Conservation (phyloP, 768 basidiomycete genomes). For the Pisolithus microcarpus region DNA sequence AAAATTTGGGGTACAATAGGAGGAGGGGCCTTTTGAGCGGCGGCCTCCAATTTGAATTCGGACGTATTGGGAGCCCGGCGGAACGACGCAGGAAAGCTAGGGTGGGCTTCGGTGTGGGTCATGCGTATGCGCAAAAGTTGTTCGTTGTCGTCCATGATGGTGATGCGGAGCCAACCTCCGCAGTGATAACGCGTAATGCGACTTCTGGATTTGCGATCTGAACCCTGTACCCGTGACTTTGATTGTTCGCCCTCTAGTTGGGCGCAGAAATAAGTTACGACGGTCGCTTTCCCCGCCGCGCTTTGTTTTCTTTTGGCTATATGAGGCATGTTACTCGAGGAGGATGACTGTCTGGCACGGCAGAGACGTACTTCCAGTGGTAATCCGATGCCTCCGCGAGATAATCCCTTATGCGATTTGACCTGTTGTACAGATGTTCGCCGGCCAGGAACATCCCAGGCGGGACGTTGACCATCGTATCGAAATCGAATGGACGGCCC, state of each 20-base stretch:
- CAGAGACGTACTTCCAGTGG: conserved; percentile 27
- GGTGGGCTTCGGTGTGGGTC: conserved; percentile 30
- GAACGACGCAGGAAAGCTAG: conserved; percentile 27
- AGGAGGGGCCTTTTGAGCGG: conserved; percentile 18
- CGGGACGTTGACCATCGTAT: conserved; percentile 29
- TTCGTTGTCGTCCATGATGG: conserved; percentile 31
- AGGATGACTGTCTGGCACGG: no score
- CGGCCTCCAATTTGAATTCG: conserved; percentile 26
- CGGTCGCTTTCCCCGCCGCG: conserved; percentile 29
- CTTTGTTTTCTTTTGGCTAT: conserved; percentile 29
- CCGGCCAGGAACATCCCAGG: conserved; percentile 26
- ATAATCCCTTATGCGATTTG: conserved; percentile 29
- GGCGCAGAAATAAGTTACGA: conserved; percentile 30
- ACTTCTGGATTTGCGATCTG: conserved; percentile 29
- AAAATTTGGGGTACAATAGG: conserved; percentile 4
- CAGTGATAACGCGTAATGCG: conserved; percentile 30
- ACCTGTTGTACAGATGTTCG: conserved; percentile 30
- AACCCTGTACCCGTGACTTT: conserved; percentile 26
- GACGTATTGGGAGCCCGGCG: conserved; percentile 27
- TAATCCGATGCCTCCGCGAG: conserved; percentile 29
- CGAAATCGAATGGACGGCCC: conserved; percentile 26
- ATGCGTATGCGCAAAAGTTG: conserved; percentile 29
- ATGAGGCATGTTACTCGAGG: background rate
- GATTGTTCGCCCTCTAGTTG: conserved; percentile 30
- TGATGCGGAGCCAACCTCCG: conserved; percentile 30